Percentiles rank a stretch among this genome's conserved stretches.
These are phyloP conservation scores for Cadophora luteo-olivacea DNA, from an alignment of 2,329 filamentous ascomycete genomes.

Conservation along the genomic window DNA sequence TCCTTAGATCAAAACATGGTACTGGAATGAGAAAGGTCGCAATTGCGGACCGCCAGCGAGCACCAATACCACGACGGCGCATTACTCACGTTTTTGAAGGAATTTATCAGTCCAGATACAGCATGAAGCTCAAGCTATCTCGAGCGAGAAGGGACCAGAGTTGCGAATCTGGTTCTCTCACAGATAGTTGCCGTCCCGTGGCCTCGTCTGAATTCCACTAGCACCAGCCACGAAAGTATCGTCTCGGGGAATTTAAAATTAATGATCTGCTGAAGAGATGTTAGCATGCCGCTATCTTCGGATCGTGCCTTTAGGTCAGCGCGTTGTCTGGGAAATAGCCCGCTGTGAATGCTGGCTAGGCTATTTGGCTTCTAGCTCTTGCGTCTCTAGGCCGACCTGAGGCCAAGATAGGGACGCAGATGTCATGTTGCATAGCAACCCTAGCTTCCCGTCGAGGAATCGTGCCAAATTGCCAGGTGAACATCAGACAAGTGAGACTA, in stretches of 20 bases:
- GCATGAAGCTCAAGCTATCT: constrained; percentile 6
- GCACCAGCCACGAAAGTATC: neutral
- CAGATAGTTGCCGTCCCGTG: neutral
- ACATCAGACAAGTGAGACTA: neutral
- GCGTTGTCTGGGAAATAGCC: constrained; percentile 14
- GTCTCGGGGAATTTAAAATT: neutral
- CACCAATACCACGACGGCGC: constrained; percentile 3
- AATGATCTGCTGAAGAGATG: constrained; percentile 6
- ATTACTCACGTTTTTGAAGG: constrained; percentile 3
- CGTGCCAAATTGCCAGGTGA: neutral
- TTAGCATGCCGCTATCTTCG: constrained; percentile 8
- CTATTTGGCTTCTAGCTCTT: constrained; percentile 1
- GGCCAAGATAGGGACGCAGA: neutral
- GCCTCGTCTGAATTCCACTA: neutral
- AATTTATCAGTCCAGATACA: neutral
- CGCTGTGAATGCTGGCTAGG: neutral
- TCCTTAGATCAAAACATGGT: constrained; percentile 6
- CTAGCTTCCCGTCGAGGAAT: neutral
- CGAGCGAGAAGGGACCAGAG: neutral
- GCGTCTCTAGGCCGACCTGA: neutral
- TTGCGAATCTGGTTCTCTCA: neutral
- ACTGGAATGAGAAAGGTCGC: constrained; percentile 9
- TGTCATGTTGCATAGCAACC: constrained; percentile 5
- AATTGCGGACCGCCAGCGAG: neutral
- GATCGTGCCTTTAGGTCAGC: constrained; percentile 1